Evolutionary conservation across 2,329 filamentous ascomycete genomes (phyloP).

Genomic region (Sporothrix humicola): DNA sequence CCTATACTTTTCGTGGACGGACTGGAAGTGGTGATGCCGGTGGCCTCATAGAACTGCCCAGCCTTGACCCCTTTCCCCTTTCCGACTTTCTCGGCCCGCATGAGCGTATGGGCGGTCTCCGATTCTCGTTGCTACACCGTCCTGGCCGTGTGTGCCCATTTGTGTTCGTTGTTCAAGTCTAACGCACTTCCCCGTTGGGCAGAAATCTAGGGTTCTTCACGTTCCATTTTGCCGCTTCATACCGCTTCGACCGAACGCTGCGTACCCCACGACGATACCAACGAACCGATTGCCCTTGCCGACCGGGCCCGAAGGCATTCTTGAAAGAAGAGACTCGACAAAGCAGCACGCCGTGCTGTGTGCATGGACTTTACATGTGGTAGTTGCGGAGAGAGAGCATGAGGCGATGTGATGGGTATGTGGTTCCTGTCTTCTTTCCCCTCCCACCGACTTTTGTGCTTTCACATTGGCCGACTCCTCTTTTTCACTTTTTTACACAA

Average conservation of each 20-base stretch:
- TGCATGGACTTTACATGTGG: slow-evolving; percentile 32
- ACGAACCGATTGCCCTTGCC: neutral
- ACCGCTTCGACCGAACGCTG: slow-evolving; percentile 24
- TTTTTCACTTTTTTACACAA: slow-evolving; percentile 8
- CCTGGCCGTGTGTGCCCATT: neutral
- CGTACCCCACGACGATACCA: slow-evolving; percentile 1
- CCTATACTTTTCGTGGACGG: neutral
- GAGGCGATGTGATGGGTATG: slow-evolving; percentile 37
- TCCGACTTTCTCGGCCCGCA: neutral
- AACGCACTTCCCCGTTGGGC: slow-evolving; percentile 28
- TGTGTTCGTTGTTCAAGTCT: slow-evolving; percentile 13
- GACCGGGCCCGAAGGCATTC: neutral
- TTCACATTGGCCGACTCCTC: neutral
- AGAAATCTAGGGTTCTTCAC: slow-evolving; percentile 27
- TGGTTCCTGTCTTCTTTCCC: neutral
- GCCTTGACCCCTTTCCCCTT: neutral
- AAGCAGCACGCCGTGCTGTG: neutral
- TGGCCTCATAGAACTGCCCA: neutral
- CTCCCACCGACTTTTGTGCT: slow-evolving; percentile 25
- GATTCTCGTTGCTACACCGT: neutral
- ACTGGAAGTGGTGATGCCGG: slow-evolving; percentile 9
- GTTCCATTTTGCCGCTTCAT: slow-evolving; percentile 22
- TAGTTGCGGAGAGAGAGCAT: slow-evolving; percentile 31
- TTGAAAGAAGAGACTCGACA: neutral
- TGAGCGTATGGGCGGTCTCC: neutral